Evolutionary conservation across 208 protist species (phyloP), one percentile per base, ranked within the genome.

Genomic region (Leishmania turanica): DNA sequence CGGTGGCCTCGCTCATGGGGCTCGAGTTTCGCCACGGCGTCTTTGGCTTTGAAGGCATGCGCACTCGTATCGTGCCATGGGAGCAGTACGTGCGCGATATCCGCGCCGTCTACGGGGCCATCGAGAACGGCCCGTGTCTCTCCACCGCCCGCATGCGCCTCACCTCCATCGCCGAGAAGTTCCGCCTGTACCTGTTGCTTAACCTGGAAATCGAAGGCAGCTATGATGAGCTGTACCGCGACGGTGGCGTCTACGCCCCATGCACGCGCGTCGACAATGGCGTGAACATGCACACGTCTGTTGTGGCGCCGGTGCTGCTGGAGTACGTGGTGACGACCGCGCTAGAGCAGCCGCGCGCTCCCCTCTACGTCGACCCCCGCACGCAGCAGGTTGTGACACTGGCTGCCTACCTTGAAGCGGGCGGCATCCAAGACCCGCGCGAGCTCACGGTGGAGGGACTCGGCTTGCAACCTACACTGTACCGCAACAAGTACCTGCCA

Each of bases 51-150:
- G 78, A 58, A 1, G 95, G 89, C 5, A 95, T 96, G 90, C 70
- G 79, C 51, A 96, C 93, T 45, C 64, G 86, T n/a, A 53, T 95
- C 3, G 77, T 96, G 15, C 81, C 92, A 40, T 97, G 95, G 93
- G 87, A 89, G 75, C 82, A 89, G 77, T 97, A 95, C 79, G 80
- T 96, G 58, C 82, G 82, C 37, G 90, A 96, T 75, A 87, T 97
- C 17, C 77, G 84, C 15, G 79, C 83, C 1, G 87, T 96, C 24
- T 97, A 93, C 78, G 83, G 77, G 21, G 91, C 87, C 47, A 95
- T 97, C 73, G 95, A 97, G 71, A 95, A 90, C 68, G 95, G 95
- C 21, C 95, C 95, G 15, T 97, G 95, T 82, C 90, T 97, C 65
- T 96, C 92, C 62, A 92, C 90, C 11, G 93, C 91, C 17, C 88